A percentile compares a stretch with the other conserved stretches of the same genome.
Conservation (phyloP, 2,329 filamentous ascomycete species). For the Pseudophaeomoniella oleicola region DNA sequence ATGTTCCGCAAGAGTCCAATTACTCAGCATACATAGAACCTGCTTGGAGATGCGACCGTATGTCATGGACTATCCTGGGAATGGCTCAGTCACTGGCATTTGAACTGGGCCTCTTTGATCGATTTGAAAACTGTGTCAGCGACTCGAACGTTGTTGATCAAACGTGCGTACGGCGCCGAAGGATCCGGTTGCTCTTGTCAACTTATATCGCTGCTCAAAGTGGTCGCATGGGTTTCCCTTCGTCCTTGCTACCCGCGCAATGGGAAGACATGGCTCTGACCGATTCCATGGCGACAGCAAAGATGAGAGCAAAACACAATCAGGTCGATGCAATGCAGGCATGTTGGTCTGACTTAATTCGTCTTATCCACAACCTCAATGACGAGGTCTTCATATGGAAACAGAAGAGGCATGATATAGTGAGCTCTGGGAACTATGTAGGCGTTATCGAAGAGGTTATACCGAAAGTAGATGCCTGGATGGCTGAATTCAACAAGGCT, state of each 20-base stretch:
- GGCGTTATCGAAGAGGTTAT: slow-evolving; percentile 68
- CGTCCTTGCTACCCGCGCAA: slow-evolving; percentile 59
- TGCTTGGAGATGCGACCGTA: slow-evolving; percentile 60
- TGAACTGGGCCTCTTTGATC: slow-evolving; percentile 89
- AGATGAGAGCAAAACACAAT: slow-evolving; percentile 7
- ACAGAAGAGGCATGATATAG: slow-evolving; percentile 76
- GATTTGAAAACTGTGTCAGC: slow-evolving; percentile 58
- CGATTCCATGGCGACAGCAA: not conserved
- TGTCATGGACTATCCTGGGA: slow-evolving; percentile 47
- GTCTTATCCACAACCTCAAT: slow-evolving; percentile 83
- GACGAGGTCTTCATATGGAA: slow-evolving; percentile 76
- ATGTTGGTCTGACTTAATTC: slow-evolving; percentile 88
- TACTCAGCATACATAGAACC: slow-evolving; percentile 93
- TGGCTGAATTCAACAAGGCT: slow-evolving; percentile 66
- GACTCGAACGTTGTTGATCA: slow-evolving; percentile 40
- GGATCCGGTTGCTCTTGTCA: slow-evolving; percentile 72
- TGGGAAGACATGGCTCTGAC: slow-evolving; percentile 16
- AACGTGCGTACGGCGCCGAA: slow-evolving; percentile 65
- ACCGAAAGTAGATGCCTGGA: slow-evolving; percentile 65
- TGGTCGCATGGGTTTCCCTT: slow-evolving; percentile 79
- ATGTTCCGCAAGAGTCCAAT: slow-evolving; percentile 20
- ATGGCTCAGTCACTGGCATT: slow-evolving; percentile 38
- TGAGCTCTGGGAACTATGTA: slow-evolving; percentile 73
- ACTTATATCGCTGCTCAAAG: slow-evolving; percentile 92
- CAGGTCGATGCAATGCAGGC: slow-evolving; percentile 50